Evolutionary conservation across 192 early-diverging fungal species (phyloP).

Genomic region (Backusella mclennaniae): DNA sequence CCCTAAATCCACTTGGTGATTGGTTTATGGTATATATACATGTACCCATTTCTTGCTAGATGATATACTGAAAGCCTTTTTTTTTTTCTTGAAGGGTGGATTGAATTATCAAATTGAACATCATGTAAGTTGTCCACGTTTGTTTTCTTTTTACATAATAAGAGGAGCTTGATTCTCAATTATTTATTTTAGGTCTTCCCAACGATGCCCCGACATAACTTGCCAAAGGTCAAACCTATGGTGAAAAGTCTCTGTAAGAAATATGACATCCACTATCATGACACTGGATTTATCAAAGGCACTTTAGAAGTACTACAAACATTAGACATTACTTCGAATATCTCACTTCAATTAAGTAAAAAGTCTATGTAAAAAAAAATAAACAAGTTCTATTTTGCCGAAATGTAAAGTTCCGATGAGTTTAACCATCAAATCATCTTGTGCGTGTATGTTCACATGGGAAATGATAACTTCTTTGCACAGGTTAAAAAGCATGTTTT

Average conservation of each 20-base stretch:
- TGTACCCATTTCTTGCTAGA: background rate
- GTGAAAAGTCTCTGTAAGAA: slow-evolving; percentile 58
- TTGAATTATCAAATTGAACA: slow-evolving; percentile 88
- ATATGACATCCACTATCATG: slow-evolving; percentile 12
- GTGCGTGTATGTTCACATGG: background rate
- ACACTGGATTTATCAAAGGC: slow-evolving; percentile 15
- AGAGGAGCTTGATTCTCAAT: background rate
- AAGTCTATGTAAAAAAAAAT: slow-evolving; percentile 26
- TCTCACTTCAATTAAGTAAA: slow-evolving; percentile 28
- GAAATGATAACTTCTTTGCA: background rate
- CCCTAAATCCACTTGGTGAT: slow-evolving; percentile 54
- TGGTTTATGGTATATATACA: slow-evolving; percentile 62
- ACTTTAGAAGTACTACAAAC: slow-evolving; percentile 30
- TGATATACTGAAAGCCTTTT: background rate
- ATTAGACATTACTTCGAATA: slow-evolving; percentile 29
- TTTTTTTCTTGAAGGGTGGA: slow-evolving; percentile 44
- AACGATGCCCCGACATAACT: slow-evolving; percentile 71
- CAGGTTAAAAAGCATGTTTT: background rate
- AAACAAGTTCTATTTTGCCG: background rate
- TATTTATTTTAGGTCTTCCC: slow-evolving; percentile 61
- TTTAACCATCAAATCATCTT: background rate
- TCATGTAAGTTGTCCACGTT: slow-evolving; percentile 50
- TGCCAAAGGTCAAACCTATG: slow-evolving; percentile 57
- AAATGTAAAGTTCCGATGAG: background rate
- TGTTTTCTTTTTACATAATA: background rate